Evolutionary conservation across 169 alveolate species (phyloP).

Genomic region (Babesia divergens): DNA sequence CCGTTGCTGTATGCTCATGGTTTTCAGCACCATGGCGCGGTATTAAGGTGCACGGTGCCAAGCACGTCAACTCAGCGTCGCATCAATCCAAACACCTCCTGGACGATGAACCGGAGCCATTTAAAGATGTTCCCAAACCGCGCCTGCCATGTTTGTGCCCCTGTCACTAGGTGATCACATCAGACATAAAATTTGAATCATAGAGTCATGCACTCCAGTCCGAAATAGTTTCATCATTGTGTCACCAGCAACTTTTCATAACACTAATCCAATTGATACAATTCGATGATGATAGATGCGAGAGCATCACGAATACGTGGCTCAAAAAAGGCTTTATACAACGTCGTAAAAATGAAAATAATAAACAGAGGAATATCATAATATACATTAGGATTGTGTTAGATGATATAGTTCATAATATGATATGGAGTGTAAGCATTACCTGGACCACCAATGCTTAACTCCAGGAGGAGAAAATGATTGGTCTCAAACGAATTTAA

Average conservation of each 20-base stretch:
- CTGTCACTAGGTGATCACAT: conserved; percentile 46
- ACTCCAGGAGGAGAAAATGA: too few species aligned
- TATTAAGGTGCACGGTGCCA: conserved; percentile 10
- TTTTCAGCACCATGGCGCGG: conserved; percentile 61
- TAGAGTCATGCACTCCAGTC: conserved; percentile 70
- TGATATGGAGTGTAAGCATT: too few species aligned
- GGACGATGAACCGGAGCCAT: neutral
- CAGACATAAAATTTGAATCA: conserved; percentile 54
- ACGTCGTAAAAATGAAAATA: too few species aligned
- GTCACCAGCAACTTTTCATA: too few species aligned
- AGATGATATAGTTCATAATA: too few species aligned
- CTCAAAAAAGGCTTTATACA: too few species aligned
- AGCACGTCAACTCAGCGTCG: neutral
- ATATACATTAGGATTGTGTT: too few species aligned
- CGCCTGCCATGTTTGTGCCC: conserved; percentile 53
- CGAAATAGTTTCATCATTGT: conserved; percentile 62
- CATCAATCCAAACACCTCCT: neutral
- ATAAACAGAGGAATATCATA: too few species aligned
- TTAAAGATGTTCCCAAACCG: conserved; percentile 3
- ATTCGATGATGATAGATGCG: too few species aligned
- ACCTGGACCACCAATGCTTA: too few species aligned
- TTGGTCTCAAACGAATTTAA: neutral
- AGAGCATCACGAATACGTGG: too few species aligned
- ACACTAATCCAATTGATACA: too few species aligned
- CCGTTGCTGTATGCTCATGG: neutral